A percentile compares a stretch with the other conserved stretches of the same genome.
Evolutionary conservation across 106 monocot species (phyloP).

Genomic region (Apostasia ramifera): DNA sequence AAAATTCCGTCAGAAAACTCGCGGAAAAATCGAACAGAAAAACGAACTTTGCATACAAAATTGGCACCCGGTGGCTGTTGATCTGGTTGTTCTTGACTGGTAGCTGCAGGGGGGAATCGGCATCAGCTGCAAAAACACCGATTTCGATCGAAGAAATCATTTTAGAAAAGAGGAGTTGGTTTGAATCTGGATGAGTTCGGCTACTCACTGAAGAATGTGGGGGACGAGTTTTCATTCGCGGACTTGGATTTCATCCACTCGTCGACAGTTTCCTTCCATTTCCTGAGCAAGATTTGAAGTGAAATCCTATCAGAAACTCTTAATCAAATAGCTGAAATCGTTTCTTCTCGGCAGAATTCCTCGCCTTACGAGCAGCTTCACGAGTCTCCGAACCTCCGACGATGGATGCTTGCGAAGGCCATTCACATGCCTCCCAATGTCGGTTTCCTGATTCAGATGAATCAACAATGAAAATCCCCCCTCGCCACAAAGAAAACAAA

Average conservation of each 20-base stretch:
- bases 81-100: slow-evolving; percentile 19
- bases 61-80: slow-evolving; percentile 29
- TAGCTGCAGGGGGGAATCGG: slow-evolving; percentile 33
- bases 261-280: slow-evolving; percentile 62
- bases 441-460: slow-evolving; percentile 37
- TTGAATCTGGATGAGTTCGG: slow-evolving; percentile 1
- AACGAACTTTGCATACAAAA: too few species aligned
- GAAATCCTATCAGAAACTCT: background rate
- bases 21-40: too few species aligned
- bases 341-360: background rate
- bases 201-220: slow-evolving; percentile 38
- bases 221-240: slow-evolving; percentile 14
- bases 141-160: background rate
- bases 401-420: slow-evolving; percentile 50
- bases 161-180: background rate
- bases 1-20: too few species aligned
- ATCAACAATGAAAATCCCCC: too few species aligned
- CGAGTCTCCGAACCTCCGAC: slow-evolving; percentile 39
- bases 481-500: too few species aligned
- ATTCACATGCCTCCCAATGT: slow-evolving; percentile 60
- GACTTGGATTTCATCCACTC: slow-evolving; percentile 51
- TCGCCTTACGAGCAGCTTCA: slow-evolving; percentile 54
- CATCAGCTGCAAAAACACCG: slow-evolving; percentile 35
- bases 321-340: background rate
- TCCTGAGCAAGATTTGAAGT: slow-evolving; percentile 19